Base-by-base conservation (phyloP, 2,329 filamentous ascomycete genomes). In the Fusarium tuaranense region DNA sequence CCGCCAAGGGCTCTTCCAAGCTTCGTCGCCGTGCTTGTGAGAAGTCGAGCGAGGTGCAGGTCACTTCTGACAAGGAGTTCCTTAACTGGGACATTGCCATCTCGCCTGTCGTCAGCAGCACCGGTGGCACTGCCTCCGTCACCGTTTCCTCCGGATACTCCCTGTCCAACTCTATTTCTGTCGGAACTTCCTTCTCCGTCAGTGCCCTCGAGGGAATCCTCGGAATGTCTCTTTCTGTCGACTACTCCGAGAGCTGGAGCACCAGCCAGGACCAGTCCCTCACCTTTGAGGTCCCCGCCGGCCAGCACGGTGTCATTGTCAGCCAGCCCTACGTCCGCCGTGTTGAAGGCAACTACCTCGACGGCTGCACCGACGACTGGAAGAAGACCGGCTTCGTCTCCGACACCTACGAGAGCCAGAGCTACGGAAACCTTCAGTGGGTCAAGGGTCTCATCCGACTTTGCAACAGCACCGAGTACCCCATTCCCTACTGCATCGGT, bases 291-390 rank as follows among this genome's bases (percentile, higher is more conserved):
- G 73, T 77, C 7, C 75, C 73, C 1, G 69, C 69, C 0, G 65
- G 67, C 5, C 63, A 78, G 5, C 67, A 75, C 7, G 75, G 75
- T 2, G 60, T 77, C 25, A 76, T 77, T 12, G 75, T 77, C 41
- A 77, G 75, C 14, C 75, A 77, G 71, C 73, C 75, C 10, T 78
- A 78, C 18, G 75, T 77, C 0, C 67, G 73, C 44, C 75, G 75
- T 5, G 41, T 77, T 1, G 39, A 73, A 46, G 75, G 75, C 1
- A 67, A 71, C 22, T 62, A 73, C 25, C 34, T 75, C 5, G 59
- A 67, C 25, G 75, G 75, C 0, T 77, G 75, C 25, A 72, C 71
- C 3, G 73, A 74, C 13, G 65, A 55, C 27, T 44, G 63, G 1
- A 53, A 65, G 18, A 76, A 67, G 69, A 57, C 38, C 1, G 53